These are phyloP conservation scores for Holtermanniella nyarrowii DNA, from an alignment of 768 basidiomycete species.

Conservation along the genomic window DNA sequence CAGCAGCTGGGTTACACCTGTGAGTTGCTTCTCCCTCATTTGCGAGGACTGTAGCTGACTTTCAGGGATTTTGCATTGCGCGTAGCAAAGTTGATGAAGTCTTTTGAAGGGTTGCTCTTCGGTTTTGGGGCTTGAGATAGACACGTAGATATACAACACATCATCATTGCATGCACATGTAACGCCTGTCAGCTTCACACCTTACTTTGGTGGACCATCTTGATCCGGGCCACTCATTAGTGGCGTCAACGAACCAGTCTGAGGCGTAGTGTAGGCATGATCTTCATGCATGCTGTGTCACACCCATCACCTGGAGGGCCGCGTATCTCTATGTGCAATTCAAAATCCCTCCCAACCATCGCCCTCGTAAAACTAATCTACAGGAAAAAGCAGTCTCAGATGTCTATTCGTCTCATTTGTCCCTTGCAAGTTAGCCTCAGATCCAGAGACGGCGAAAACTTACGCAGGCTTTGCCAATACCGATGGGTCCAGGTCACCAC, in stretches of 20 bases:
- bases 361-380: not conserved
- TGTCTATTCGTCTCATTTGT: not conserved
- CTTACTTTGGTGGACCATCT: not conserved
- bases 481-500: constrained; percentile 48
- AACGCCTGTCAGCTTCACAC: not conserved
- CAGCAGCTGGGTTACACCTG: constrained; percentile 84
- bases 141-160: too few relatives aligned
- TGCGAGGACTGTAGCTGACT: not conserved
- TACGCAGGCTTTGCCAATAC: not conserved
- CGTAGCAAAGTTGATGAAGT: constrained; percentile 52
- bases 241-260: too few relatives aligned
- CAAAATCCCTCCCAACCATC: not conserved
- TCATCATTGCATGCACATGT: not conserved
- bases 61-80: constrained; percentile 51
- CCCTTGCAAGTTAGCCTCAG: not conserved
- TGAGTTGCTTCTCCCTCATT: constrained; percentile 41
- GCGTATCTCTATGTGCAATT: too few relatives aligned
- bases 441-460: not conserved
- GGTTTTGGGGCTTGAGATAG: too few relatives aligned
- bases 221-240: too few relatives aligned
- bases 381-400: not conserved
- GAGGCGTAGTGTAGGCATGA: too few relatives aligned
- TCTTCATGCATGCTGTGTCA: not conserved
- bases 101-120: constrained; percentile 2
- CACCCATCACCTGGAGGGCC: too few relatives aligned